These are phyloP conservation scores for Thraustochytrium sp. DNA, from an alignment of 352 stramenopile species.

Conservation along the genomic window DNA sequence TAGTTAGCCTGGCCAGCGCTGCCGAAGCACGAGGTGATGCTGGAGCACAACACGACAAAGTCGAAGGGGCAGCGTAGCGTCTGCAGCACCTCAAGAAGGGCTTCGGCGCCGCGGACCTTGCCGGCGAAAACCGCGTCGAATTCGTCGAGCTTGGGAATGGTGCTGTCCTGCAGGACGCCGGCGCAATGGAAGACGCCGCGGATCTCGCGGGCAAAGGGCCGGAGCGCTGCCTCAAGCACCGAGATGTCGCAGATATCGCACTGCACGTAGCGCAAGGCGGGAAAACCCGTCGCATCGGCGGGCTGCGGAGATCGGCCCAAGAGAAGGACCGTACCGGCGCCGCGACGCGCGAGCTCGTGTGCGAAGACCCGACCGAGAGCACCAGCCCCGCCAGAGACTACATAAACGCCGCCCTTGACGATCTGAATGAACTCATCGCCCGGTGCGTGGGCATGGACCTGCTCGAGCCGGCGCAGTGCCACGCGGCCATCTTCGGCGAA, in stretches of 20 bases:
- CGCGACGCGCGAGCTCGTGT: not conserved
- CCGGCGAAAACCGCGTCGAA: not conserved
- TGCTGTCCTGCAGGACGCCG: conserved; percentile 16
- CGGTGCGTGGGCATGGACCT: not conserved
- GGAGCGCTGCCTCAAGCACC: not conserved
- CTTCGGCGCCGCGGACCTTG: conserved; percentile 6
- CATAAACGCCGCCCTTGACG: not conserved
- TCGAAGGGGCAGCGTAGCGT: not conserved
- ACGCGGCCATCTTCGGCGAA: not conserved
- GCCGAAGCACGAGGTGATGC: not conserved
- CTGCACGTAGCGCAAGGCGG: not conserved
- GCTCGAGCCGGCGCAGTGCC: not conserved
- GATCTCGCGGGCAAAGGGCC: not conserved
- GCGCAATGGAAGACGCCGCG: conserved; percentile 25
- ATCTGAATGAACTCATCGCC: not conserved
- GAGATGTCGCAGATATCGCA: not conserved
- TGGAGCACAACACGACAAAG: conserved; percentile 32
- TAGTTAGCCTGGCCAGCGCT: conserved; percentile 44
- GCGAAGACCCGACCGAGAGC: not conserved
- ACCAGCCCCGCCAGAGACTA: not conserved
- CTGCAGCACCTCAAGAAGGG: not conserved
- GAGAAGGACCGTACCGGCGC: not conserved
- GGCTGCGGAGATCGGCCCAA: not conserved
- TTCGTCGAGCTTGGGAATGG: not conserved
- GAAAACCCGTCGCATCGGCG: not conserved